Evolutionary conservation across 495 filamentous ascomycete species (phyloP).

Genomic region (Xylaria acuta): DNA sequence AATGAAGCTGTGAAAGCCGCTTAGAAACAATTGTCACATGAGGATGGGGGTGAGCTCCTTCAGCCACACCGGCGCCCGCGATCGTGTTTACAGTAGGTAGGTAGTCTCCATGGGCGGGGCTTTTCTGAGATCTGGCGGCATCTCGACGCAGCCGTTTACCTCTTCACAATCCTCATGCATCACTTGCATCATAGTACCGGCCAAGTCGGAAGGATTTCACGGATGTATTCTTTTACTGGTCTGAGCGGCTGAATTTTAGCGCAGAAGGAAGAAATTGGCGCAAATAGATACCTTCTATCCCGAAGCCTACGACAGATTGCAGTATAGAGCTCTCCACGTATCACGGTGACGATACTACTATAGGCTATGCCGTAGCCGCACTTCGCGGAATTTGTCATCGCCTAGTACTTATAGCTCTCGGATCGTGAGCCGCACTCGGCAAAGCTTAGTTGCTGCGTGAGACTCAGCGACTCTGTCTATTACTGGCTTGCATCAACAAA

Average conservation of each 20-base stretch:
- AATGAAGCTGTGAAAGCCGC: constrained; percentile 14
- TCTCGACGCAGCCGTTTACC: constrained; percentile 8
- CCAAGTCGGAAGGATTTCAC: constrained; percentile 18
- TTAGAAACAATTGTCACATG: constrained; percentile 16
- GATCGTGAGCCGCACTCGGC: constrained; percentile 30
- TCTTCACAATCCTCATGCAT: not conserved
- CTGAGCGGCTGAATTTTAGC: constrained; percentile 9
- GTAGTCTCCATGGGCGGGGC: constrained; percentile 1
- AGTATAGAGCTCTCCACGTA: constrained; percentile 18
- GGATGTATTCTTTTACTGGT: not conserved
- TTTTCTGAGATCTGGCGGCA: constrained; percentile 9
- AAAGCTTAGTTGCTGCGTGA: constrained; percentile 24
- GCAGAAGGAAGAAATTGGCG: constrained; percentile 5
- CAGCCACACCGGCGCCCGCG: not conserved
- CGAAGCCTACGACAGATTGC: not conserved
- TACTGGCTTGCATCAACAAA: constrained; percentile 1
- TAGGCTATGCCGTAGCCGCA: constrained; percentile 14
- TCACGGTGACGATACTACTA: constrained; percentile 13
- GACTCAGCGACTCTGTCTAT: constrained; percentile 7
- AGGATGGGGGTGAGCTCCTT: constrained; percentile 1
- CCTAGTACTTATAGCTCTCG: constrained; percentile 14
- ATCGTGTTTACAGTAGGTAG: too few relatives aligned
- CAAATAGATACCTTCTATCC: not conserved
- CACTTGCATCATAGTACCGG: not conserved
- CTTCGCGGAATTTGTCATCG: constrained; percentile 21